Conservation (phyloP, 192 early-diverging fungal species). For the Coemansia sp. region DNA sequence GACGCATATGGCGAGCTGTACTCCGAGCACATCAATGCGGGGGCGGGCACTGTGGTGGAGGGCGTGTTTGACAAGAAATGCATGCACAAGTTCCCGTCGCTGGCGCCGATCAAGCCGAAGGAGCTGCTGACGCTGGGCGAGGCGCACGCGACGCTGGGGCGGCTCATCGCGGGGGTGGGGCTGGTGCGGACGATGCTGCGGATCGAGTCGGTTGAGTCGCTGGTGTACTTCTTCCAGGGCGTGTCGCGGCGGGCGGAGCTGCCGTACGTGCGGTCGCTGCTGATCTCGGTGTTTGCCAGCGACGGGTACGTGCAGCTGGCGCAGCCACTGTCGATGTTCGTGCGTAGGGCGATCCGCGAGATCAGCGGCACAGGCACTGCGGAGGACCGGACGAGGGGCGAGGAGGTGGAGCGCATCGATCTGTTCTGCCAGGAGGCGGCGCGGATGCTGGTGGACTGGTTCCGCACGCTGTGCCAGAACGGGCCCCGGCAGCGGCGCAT, state of each 20-base stretch:
- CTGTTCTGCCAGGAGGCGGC: slow-evolving; percentile 23
- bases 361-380: not conserved
- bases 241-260: slow-evolving; percentile 1
- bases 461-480: slow-evolving; percentile 45
- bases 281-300: slow-evolving; percentile 20
- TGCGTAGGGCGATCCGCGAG: slow-evolving; percentile 22
- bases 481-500: slow-evolving; percentile 33
- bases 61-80: slow-evolving; percentile 42
- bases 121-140: slow-evolving; percentile 10
- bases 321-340: slow-evolving; percentile 16
- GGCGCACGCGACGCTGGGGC: slow-evolving; percentile 10
- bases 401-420: not conserved
- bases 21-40: not conserved
- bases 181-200: slow-evolving; percentile 13
- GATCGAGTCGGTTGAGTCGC: slow-evolving; percentile 18
- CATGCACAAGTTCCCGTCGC: slow-evolving; percentile 44
- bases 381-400: not conserved
- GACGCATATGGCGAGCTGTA: not conserved
- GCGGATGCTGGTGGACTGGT: slow-evolving; percentile 32
- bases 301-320: slow-evolving; percentile 13
- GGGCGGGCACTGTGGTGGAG: slow-evolving; percentile 2
- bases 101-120: slow-evolving; percentile 38
- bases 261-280: slow-evolving; percentile 40
- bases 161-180: slow-evolving; percentile 10
- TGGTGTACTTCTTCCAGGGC: slow-evolving; percentile 22